Evolutionary conservation across 106 monocot species (phyloP).

Genomic region (Apostasia ramifera): DNA sequence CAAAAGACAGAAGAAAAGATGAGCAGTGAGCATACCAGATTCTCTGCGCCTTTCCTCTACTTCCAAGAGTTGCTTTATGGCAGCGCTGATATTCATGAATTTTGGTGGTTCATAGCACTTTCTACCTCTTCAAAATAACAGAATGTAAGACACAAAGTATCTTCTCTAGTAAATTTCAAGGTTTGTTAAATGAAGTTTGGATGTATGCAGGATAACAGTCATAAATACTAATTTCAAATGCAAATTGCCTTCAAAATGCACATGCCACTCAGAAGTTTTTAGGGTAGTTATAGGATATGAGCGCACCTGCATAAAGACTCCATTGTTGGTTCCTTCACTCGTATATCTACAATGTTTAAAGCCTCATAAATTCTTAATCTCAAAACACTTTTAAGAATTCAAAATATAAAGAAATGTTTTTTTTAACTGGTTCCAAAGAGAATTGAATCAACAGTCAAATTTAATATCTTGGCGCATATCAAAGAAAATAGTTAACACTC

Average conservation of each 20-base stretch:
- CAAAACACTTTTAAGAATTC: too few relatives aligned
- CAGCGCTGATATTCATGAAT: slow-evolving; percentile 85
- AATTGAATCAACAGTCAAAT: too few relatives aligned
- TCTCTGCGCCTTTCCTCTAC: slow-evolving; percentile 44
- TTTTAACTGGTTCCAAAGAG: too few relatives aligned
- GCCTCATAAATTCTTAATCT: background rate
- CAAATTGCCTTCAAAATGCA: background rate
- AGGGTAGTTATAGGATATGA: background rate
- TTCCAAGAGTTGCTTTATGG: slow-evolving; percentile 81
- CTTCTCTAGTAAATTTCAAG: background rate
- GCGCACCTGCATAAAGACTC: slow-evolving; percentile 84
- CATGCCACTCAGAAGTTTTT: background rate
- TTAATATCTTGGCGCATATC: too few relatives aligned
- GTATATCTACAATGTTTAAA: slow-evolving; percentile 63
- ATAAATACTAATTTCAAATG: background rate
- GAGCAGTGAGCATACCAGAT: slow-evolving; percentile 39
- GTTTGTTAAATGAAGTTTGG: background rate
- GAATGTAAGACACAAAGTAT: background rate
- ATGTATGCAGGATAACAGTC: background rate
- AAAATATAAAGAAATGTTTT: too few relatives aligned
- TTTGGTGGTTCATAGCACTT: slow-evolving; percentile 84
- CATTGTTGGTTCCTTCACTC: slow-evolving; percentile 89
- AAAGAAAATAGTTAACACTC: too few relatives aligned
- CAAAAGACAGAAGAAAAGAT: background rate
- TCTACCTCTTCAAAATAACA: slow-evolving; percentile 51